These are phyloP conservation scores for Scleroderma bovista DNA, from an alignment of 768 basidiomycete species.

Conservation along the genomic window DNA sequence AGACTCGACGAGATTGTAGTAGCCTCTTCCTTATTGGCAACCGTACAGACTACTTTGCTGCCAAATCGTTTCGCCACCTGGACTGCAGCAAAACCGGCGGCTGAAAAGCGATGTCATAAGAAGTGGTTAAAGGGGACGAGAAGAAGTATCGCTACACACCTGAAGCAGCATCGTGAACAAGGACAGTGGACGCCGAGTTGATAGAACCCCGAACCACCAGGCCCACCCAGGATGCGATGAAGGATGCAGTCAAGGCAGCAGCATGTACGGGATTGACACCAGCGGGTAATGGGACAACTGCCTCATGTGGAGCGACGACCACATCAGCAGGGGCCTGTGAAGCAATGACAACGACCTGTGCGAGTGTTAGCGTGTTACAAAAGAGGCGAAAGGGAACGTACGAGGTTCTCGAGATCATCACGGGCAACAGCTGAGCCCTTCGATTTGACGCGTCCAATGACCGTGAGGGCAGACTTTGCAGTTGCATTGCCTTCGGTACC, in stretches of 20 bases:
- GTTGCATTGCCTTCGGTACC: slow-evolving; percentile 5
- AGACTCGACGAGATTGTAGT: slow-evolving; percentile 9
- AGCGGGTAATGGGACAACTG: slow-evolving; percentile 10
- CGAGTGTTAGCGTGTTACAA: not conserved
- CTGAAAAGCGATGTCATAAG: slow-evolving; percentile 7
- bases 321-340: slow-evolving; percentile 7
- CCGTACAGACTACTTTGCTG: slow-evolving; percentile 18
- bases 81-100: slow-evolving; percentile 20
- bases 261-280: slow-evolving; percentile 13
- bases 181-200: slow-evolving; percentile 16
- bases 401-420: slow-evolving; percentile 7
- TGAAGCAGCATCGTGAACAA: slow-evolving; percentile 23
- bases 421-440: slow-evolving; percentile 5
- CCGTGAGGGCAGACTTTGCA: slow-evolving; percentile 10
- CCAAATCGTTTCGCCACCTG: slow-evolving; percentile 19
- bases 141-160: slow-evolving; percentile 6
- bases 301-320: slow-evolving; percentile 1
- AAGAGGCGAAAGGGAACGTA: not conserved
- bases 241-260: slow-evolving; percentile 14
- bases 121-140: not conserved
- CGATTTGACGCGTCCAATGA: slow-evolving; percentile 17
- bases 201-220: slow-evolving; percentile 15
- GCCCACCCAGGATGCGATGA: slow-evolving; percentile 26
- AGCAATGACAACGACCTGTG: slow-evolving; percentile 15
- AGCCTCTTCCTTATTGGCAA: slow-evolving; percentile 12